Evolutionary conservation across 2,329 filamentous ascomycete species (phyloP).

Genomic region (Penicillium sp.): DNA sequence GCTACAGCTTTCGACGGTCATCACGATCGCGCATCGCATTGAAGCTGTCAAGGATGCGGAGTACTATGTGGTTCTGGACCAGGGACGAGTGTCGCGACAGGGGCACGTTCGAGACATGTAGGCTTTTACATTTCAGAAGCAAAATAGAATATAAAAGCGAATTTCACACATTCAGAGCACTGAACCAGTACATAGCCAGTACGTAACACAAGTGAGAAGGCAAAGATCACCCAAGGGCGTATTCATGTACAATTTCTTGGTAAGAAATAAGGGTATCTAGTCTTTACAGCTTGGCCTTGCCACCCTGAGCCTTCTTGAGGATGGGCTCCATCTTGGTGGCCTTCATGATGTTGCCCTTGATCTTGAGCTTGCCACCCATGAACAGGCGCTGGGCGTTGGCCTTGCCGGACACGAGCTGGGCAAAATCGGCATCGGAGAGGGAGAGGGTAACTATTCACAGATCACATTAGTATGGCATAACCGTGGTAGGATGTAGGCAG

Average conservation of each 20-base stretch:
- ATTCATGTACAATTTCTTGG: slow-evolving; percentile 15
- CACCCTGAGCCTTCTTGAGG: slow-evolving; percentile 77
- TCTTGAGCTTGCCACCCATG: slow-evolving; percentile 98
- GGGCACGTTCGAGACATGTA: slow-evolving; percentile 29
- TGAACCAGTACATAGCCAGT: neutral
- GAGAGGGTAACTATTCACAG: slow-evolving; percentile 69
- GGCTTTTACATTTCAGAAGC: neutral
- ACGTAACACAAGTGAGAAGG: neutral
- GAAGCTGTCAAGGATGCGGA: slow-evolving; percentile 61
- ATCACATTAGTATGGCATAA: slow-evolving; percentile 5
- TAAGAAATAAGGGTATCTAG: slow-evolving; percentile 17
- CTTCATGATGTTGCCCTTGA: slow-evolving; percentile 98
- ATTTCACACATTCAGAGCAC: neutral
- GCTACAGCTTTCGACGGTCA: slow-evolving; percentile 52
- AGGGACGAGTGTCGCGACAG: slow-evolving; percentile 45
- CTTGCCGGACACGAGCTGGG: slow-evolving; percentile 76
- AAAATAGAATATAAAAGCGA: neutral
- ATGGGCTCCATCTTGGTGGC: slow-evolving; percentile 92
- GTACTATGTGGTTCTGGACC: slow-evolving; percentile 54
- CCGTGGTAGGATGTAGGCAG: neutral
- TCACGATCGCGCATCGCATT: slow-evolving; percentile 64
- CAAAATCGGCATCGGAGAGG: slow-evolving; percentile 84
- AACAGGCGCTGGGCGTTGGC: slow-evolving; percentile 93
- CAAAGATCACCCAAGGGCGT: neutral
- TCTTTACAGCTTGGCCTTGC: slow-evolving; percentile 69